Conservation (phyloP, 306 rosid genomes). For the Rosa multiflora region DNA sequence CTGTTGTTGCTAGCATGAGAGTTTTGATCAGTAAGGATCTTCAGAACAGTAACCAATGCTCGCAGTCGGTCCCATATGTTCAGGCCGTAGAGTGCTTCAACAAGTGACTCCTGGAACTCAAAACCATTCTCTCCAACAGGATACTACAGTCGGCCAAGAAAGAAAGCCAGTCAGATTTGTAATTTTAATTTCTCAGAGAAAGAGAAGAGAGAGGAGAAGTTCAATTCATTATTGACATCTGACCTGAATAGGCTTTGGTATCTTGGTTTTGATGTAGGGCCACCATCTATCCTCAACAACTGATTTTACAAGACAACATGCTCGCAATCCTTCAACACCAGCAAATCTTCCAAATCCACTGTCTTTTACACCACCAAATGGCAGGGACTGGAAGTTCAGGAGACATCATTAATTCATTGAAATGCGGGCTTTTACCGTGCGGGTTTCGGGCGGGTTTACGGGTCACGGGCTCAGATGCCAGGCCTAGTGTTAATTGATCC, state of each 20-base stretch:
- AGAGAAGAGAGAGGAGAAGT: neutral
- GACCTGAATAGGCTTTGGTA: slow-evolving; percentile 94
- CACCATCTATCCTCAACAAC: slow-evolving; percentile 98
- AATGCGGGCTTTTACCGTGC: too few relatives aligned
- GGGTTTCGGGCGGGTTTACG: too few relatives aligned
- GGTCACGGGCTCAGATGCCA: too few relatives aligned
- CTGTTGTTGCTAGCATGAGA: slow-evolving; percentile 22
- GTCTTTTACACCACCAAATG: slow-evolving; percentile 92
- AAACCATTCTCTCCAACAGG: slow-evolving; percentile 82
- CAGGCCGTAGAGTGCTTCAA: slow-evolving; percentile 75
- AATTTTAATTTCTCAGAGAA: neutral
- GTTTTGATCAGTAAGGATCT: slow-evolving; percentile 64
- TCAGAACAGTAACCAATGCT: slow-evolving; percentile 74
- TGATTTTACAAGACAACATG: slow-evolving; percentile 92
- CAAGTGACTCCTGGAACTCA: slow-evolving; percentile 82
- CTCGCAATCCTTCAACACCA: slow-evolving; percentile 92
- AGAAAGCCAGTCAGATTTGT: slow-evolving; percentile 5
- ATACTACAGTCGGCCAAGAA: slow-evolving; percentile 51
- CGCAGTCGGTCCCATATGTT: slow-evolving; percentile 84
- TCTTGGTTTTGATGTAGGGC: slow-evolving; percentile 72
- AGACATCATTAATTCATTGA: slow-evolving; percentile 17
- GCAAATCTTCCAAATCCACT: slow-evolving; percentile 97
- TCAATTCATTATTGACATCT: slow-evolving; percentile 24
- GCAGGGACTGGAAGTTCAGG: slow-evolving; percentile 74
- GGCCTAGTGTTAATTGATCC: too few relatives aligned